These are phyloP conservation scores for Populus hybrid DNA, from an alignment of 441 rosid genomes.

Conservation along the genomic window DNA sequence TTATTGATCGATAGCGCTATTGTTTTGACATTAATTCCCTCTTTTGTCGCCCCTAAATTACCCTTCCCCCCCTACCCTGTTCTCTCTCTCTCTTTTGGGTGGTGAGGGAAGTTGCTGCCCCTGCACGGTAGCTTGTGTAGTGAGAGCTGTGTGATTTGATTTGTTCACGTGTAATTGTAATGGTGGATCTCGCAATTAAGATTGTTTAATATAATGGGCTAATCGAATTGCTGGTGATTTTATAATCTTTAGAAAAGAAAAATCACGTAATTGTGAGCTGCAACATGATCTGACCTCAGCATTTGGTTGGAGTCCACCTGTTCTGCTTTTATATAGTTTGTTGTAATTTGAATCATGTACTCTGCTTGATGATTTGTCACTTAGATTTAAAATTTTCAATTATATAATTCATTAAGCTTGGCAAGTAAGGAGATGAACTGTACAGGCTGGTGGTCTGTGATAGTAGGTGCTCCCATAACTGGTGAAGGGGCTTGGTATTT, in stretches of 20 bases:
- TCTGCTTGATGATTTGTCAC: neutral
- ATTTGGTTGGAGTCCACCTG: neutral
- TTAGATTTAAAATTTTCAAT: neutral
- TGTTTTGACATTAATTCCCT: slow-evolving; percentile 27
- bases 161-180: neutral
- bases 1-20: slow-evolving; percentile 12
- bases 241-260: neutral
- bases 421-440: neutral
- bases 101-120: neutral
- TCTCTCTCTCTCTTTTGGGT: too few species aligned
- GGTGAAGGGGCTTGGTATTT: neutral
- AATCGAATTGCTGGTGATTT: neutral
- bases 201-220: neutral
- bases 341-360: neutral
- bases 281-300: neutral
- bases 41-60: slow-evolving; percentile 32
- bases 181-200: neutral
- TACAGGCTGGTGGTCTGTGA: neutral
- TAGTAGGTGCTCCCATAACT: neutral
- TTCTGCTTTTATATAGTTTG: neutral
- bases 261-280: neutral
- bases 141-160: neutral
- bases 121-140: neutral
- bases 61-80: slow-evolving; percentile 17
- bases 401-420: neutral